Conservation (phyloP, 176 grass and related monocot genomes). For the Musa itinerans region DNA sequence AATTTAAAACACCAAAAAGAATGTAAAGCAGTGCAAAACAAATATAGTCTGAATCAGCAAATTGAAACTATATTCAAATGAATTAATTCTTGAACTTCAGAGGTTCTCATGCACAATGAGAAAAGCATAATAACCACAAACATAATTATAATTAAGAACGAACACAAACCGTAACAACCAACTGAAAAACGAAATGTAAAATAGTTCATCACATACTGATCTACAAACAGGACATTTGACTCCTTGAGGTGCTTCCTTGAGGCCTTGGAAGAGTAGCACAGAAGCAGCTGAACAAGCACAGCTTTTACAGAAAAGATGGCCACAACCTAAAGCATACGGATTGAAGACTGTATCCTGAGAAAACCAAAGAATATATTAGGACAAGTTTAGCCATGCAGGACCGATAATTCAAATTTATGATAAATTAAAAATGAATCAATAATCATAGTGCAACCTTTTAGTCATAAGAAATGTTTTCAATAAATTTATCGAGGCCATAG, state of each 20-base stretch:
- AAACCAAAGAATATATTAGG: background rate
- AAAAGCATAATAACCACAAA: background rate
- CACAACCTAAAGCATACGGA: conserved; percentile 55
- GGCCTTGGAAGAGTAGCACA: conserved; percentile 62
- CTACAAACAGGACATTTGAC: conserved; percentile 61
- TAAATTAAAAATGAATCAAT: too few species aligned
- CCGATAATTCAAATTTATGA: background rate
- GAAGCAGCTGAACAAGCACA: conserved; percentile 64
- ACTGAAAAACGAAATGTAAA: background rate
- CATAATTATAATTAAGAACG: background rate
- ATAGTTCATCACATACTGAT: conserved; percentile 29
- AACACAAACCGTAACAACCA: background rate
- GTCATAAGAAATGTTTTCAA: too few species aligned
- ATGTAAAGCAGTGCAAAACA: too few species aligned
- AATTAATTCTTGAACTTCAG: background rate
- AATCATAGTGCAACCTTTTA: too few species aligned
- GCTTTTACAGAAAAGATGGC: conserved; percentile 60
- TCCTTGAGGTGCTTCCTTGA: conserved; percentile 31
- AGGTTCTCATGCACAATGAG: background rate
- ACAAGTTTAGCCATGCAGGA: background rate
- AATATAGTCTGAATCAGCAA: background rate
- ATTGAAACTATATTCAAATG: background rate
- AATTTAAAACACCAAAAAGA: background rate
- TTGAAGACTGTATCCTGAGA: conserved; percentile 56
- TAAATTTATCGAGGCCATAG: too few species aligned